A percentile compares a stretch with the other conserved stretches of the same genome.
phyloP scores from a whole-genome alignment of 768 basidiomycete genomes.

The Phaffia australis region DNA sequence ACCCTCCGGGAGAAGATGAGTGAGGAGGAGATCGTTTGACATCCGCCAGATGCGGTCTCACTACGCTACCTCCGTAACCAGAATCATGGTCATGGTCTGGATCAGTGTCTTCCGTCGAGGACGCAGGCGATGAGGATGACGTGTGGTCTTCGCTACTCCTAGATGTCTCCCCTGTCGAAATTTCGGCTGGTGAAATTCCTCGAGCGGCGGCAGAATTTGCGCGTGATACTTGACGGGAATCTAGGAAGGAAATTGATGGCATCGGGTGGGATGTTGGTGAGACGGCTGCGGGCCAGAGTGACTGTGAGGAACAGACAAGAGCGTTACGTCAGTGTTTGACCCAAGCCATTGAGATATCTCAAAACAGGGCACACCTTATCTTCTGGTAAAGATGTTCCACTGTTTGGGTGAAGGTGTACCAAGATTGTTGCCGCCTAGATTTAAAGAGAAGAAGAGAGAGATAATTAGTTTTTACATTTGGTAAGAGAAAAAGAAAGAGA shows the following conservation, averaged over 20 bases:
- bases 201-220: conserved; percentile 3
- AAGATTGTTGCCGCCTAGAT: conserved; percentile 83
- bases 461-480: neutral
- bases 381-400: conserved; percentile 73
- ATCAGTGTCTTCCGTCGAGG: conserved; percentile 24
- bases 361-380: conserved; percentile 86
- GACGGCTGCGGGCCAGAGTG: conserved; percentile 30
- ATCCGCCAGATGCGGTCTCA: neutral
- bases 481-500: neutral
- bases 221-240: conserved; percentile 10
- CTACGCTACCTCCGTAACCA: conserved; percentile 4
- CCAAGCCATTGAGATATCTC: conserved; percentile 49
- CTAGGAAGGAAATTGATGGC: conserved; percentile 28
- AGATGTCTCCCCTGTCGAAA: neutral
- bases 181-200: neutral
- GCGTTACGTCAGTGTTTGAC: neutral
- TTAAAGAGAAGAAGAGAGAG: conserved; percentile 1
- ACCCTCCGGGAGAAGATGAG: neutral
- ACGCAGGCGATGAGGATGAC: too few relatives aligned
- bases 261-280: conserved; percentile 31
- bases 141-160: too few relatives aligned
- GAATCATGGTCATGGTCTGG: conserved; percentile 13
- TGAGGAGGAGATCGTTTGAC: conserved; percentile 7
- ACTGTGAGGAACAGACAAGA: conserved; percentile 15
- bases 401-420: conserved; percentile 60